phyloP scores from a whole-genome alignment of 2,329 filamentous ascomycete species.

The Dactylellina haptotyla region DNA sequence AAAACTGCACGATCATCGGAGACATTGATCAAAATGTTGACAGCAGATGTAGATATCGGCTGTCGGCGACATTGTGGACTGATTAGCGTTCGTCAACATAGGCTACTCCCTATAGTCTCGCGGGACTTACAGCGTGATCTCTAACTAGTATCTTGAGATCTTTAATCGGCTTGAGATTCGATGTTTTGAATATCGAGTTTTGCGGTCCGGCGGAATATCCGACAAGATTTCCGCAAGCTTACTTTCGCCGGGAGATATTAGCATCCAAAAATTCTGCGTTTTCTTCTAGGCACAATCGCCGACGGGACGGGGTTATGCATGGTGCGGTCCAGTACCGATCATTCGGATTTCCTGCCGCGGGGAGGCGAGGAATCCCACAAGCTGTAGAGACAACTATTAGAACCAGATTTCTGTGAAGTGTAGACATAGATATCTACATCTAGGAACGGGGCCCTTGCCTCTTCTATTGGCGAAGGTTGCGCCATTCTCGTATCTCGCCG shows the following conservation, averaged over 20 bases:
- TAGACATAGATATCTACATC: not conserved
- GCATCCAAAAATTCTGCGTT: not conserved
- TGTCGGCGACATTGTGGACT: conserved; percentile 1
- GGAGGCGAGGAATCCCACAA: conserved; percentile 92
- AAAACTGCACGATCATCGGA: conserved; percentile 80
- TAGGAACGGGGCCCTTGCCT: conserved; percentile 9
- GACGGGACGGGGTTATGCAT: not conserved
- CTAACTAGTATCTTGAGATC: conserved; percentile 86
- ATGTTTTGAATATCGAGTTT: conserved; percentile 82
- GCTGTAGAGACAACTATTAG: conserved; percentile 65
- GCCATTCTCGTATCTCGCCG: conserved; percentile 24
- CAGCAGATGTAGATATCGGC: conserved; percentile 71
- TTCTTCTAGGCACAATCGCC: not conserved
- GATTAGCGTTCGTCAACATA: not conserved
- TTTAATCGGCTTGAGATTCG: conserved; percentile 79
- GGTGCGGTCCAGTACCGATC: conserved; percentile 68
- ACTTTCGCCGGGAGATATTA: conserved; percentile 55
- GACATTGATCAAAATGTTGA: conserved; percentile 89
- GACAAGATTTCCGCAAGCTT: conserved; percentile 74
- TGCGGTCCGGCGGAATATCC: conserved; percentile 80
- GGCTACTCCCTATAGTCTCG: not conserved
- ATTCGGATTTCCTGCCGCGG: conserved; percentile 90
- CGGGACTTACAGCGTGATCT: conserved; percentile 77
- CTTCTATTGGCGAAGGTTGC: conserved; percentile 40
- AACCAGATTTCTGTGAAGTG: no score